Percentiles rank a stretch among this genome's conserved stretches.
These are phyloP conservation scores for Pyrrhoderma lamaoense DNA, from an alignment of 1,284 basidiomycete species.

Conservation along the genomic window DNA sequence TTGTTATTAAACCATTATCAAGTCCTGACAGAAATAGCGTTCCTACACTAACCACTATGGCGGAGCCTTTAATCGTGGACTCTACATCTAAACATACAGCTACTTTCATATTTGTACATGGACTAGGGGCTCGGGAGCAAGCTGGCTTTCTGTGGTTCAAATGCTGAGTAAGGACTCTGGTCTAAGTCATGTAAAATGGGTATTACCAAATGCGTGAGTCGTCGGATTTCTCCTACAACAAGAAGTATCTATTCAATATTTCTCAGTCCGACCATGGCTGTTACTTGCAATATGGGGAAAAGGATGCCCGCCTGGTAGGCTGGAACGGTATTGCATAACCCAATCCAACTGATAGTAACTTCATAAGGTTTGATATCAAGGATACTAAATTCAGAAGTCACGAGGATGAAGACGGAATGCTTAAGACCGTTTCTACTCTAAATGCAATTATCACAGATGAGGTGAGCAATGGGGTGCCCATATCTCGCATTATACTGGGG, in stretches of 20 bases:
- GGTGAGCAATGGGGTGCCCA: constrained; percentile 60
- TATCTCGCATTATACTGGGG: constrained; percentile 72
- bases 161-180: constrained; percentile 43
- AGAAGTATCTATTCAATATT: background rate
- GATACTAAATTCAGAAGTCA: constrained; percentile 52
- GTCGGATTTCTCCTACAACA: background rate
- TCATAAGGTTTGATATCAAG: constrained; percentile 68
- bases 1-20: too few species aligned
- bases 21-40: too few species aligned
- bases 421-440: constrained; percentile 53
- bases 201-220: constrained; percentile 71
- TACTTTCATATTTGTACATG: constrained; percentile 85
- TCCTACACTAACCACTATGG: too few species aligned
- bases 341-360: too few species aligned
- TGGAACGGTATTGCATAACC: too few species aligned
- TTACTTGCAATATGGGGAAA: constrained; percentile 65
- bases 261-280: constrained; percentile 45
- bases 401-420: constrained; percentile 74
- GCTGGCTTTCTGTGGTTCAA: constrained; percentile 74
- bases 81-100: constrained; percentile 66
- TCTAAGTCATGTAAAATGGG: constrained; percentile 76
- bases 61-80: constrained; percentile 39
- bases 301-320: constrained; percentile 65
- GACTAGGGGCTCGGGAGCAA: constrained; percentile 52
- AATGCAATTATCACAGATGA: constrained; percentile 70